These are phyloP conservation scores for Calocybe cyanea DNA, from an alignment of 768 basidiomycete species.

Conservation along the genomic window DNA sequence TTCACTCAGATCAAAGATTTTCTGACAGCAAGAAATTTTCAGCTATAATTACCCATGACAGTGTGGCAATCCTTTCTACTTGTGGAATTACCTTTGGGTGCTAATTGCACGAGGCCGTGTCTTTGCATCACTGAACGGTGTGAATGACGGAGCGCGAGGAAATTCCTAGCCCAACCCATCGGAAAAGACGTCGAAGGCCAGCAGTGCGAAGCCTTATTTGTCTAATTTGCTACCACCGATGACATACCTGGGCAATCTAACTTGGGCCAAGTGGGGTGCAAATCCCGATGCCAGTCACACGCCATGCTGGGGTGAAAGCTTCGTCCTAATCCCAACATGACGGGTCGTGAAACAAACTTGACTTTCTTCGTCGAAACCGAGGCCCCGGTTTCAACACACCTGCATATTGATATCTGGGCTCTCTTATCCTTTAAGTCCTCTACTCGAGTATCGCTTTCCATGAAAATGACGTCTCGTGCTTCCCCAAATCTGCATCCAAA, in stretches of 20 bases:
- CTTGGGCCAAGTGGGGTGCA: not conserved
- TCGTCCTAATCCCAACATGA: not conserved
- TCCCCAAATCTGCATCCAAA: not conserved
- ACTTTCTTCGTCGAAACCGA: not conserved
- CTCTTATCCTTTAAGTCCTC: conserved; percentile 2
- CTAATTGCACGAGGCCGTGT: not conserved
- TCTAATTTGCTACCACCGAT: not conserved
- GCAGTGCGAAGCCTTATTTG: not conserved
- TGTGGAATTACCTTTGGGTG: conserved; percentile 1
- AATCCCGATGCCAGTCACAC: not conserved
- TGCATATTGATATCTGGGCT: not conserved
- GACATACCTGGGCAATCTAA: conserved; percentile 2
- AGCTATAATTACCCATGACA: not conserved
- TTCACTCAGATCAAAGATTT: not conserved
- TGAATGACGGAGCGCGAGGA: conserved; percentile 10
- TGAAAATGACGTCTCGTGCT: conserved; percentile 4
- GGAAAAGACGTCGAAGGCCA: conserved; percentile 1
- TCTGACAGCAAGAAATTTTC: not conserved
- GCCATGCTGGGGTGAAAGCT: not conserved
- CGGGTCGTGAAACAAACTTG: conserved; percentile 3
- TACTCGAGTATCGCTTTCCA: not conserved
- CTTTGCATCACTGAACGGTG: not conserved
- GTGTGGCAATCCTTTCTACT: conserved; percentile 2
- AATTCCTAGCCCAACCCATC: not conserved
- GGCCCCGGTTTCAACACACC: not conserved